These are phyloP conservation scores for Zoysia matrella DNA, from an alignment of 202 grass and related monocot species.

Conservation along the genomic window DNA sequence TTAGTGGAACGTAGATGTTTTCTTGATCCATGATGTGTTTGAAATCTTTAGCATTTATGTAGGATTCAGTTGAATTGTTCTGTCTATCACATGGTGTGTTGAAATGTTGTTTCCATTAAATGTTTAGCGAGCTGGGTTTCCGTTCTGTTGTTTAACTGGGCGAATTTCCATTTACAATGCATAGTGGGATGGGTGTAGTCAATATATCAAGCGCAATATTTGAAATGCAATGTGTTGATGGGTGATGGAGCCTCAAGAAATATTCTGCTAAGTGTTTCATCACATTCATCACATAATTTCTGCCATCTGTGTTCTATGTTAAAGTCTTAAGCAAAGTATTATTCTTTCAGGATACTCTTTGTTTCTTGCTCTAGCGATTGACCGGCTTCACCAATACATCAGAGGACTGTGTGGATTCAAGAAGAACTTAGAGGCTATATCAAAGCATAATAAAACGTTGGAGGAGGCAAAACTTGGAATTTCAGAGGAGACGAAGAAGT, in stretches of 20 bases:
- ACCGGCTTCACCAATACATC: conserved; percentile 82
- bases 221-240: too few relatives aligned
- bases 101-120: too few relatives aligned
- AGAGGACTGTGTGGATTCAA: conserved; percentile 64
- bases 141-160: too few relatives aligned
- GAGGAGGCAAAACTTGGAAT: conserved; percentile 68
- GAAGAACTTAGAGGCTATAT: neutral
- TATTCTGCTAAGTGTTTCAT: neutral
- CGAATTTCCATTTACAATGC: too few relatives aligned
- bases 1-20: too few relatives aligned
- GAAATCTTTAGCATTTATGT: neutral
- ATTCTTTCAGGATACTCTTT: conserved; percentile 68
- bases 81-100: too few relatives aligned
- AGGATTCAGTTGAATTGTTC: neutral
- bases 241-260: too few relatives aligned
- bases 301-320: neutral
- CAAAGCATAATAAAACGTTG: conserved; percentile 68
- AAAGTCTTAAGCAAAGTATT: conserved; percentile 19
- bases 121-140: too few relatives aligned
- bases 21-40: too few relatives aligned
- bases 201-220: too few relatives aligned
- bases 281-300: neutral
- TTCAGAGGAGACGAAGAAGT: conserved; percentile 45
- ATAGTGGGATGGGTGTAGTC: too few relatives aligned
- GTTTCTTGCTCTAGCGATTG: conserved; percentile 77